Base-by-base conservation (phyloP, 345 rosid genomes). In the Lepidium aucheri region DNA sequence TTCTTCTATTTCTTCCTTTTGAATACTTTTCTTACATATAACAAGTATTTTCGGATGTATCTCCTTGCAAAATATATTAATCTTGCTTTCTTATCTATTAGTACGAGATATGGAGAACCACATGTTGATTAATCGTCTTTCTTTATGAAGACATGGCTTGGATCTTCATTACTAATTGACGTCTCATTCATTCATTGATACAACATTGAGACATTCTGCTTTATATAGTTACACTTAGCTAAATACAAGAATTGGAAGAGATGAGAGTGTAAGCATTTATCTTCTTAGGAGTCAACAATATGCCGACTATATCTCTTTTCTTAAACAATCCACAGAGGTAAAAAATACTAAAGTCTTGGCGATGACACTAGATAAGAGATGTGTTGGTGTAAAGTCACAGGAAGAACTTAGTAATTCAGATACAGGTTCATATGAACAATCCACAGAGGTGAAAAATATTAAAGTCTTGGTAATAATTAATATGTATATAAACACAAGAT, bases 51-150 rank as follows among this genome's bases (percentile, higher is more conserved):
- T 36, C 1, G 20, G 20, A 22, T 61, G 28, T 12, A 15, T 53
- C 9, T 41, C 16, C 33, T 39, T 63, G 40, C 74, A 69, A 84
- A 76, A 58, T 63, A 77, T 74, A 35, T 58, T 76, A 32, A 38
- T 32, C 35, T 72, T 74, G 58, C 51, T 78, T 20, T 74, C 22
- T 59, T 63, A 28, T 66, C 84, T 75, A 49, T 35, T 70, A 51
- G 3, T 18, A 0, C 73, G 73, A 61, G 52, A 22, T 35, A 47
- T 39, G 83, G 86, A 67, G 81, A 75, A 17, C 6, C 44, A 55
- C 28, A 16, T 1, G 60, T 55, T 35, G 30, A 32, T 14, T n/a
- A n/a, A n/a, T n/a, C n/a, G 24, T 47, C 33, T 22, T 15, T 11
- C 12, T 22, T 51, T 45, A 6, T n/a, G n/a, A n/a, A n/a, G n/a